Percentiles rank a stretch among this genome's conserved stretches.
These are phyloP conservation scores for Trichophyton equinum DNA, from an alignment of 2,329 filamentous ascomycete species.

Conservation along the genomic window DNA sequence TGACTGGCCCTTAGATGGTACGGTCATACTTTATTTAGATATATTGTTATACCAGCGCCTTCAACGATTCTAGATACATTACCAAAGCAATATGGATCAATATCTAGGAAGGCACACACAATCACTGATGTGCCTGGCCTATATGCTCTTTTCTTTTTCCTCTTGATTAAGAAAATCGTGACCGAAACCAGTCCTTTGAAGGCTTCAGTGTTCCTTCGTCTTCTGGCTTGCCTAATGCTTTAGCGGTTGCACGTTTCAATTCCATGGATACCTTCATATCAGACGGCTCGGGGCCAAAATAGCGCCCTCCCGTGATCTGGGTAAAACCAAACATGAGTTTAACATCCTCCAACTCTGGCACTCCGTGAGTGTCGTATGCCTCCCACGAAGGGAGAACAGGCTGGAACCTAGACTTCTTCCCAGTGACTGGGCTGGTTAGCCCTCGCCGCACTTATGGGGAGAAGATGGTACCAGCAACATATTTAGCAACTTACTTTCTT, in stretches of 20 bases:
- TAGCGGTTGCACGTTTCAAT: background rate
- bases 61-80: too few species aligned
- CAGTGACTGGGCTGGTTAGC: conserved; percentile 13
- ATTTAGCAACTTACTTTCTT: background rate
- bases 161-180: background rate
- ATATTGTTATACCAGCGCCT: too few species aligned
- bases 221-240: background rate
- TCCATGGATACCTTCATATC: background rate
- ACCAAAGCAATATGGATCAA: too few species aligned
- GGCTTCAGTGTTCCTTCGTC: background rate
- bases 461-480: too few species aligned
- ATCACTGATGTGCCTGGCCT: too few species aligned
- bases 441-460: too few species aligned
- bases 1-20: too few species aligned
- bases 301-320: conserved; percentile 19
- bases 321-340: conserved; percentile 29
- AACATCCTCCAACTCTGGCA: conserved; percentile 23
- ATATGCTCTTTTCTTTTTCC: too few species aligned
- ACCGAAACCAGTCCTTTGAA: background rate
- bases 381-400: conserved; percentile 23
- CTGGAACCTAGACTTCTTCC: conserved; percentile 23
- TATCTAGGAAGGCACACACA: too few species aligned
- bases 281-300: background rate
- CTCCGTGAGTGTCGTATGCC: conserved; percentile 23
- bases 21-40: too few species aligned